Base-by-base conservation (phyloP, 2,329 filamentous ascomycete genomes). In the Fusarium foetens region DNA sequence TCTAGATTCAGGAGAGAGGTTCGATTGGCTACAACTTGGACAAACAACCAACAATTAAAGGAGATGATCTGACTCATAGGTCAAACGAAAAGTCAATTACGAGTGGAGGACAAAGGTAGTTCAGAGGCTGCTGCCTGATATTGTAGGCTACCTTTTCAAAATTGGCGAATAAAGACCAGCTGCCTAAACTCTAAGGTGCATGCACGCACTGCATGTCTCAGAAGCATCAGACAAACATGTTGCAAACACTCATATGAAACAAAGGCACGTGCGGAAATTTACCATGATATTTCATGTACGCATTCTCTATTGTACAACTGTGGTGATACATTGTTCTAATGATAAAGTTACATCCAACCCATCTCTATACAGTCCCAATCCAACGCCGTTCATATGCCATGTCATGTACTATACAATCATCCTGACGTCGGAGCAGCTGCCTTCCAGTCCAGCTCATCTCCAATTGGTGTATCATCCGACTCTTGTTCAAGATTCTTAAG, bases 251-350 rank as follows among this genome's bases (percentile, higher is more conserved):
- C 23, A 11, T 19, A 29, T 64, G 43, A 46, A 46, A 66, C 57
- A 55, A 58, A 49, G 5, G 51, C 53, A 65, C 43, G 52, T 67
- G 53, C 51, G 53, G 41, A 6, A 27, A 19, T n/a, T 39, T 53
- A 29, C 42, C 39, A 25, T 38, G 33, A 43, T 25, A 23, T n/a
- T 25, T 21, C 25, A 39, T 49, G 17, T 36, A 9, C 29, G 33
- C 35, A 35, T 55, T 25, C 12, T 43, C 49, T 70, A 55, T 51
- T 45, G 45, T 70, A 70, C 67, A 70, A 61, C 29, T 27, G n/a
- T 73, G 66, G 58, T 71, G 63, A 33, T 71, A 71, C 63, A 71
- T 54, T 63, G 49, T 14, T 63, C 62, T 68, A 71, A 55, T 55
- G 46, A 60, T 66, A 66, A 64, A 55, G 36, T 72, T 72, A 68